A percentile compares a stretch with the other conserved stretches of the same genome.
Evolutionary conservation across 2,329 filamentous ascomycete species (phyloP).

Genomic region (Chalaropsis ovoidea): DNA sequence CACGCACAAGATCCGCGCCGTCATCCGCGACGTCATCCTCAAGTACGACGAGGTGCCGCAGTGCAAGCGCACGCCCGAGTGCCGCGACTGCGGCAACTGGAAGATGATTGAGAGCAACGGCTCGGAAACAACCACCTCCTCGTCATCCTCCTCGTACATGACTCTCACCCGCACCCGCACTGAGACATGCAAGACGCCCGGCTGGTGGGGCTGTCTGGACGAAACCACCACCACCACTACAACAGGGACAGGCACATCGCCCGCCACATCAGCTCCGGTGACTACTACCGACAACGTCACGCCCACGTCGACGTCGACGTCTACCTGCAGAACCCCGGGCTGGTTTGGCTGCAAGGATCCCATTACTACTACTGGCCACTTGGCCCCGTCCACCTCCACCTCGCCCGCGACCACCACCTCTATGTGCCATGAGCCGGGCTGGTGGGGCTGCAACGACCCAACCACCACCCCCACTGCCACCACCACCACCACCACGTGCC

Average conservation of each 20-base stretch:
- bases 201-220: conserved; percentile 79
- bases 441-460: conserved; percentile 27
- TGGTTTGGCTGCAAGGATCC: conserved; percentile 57
- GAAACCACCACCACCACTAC: conserved; percentile 45
- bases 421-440: conserved; percentile 25
- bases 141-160: conserved; percentile 37
- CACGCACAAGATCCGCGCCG: conserved; percentile 79
- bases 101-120: conserved; percentile 92
- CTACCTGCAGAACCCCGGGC: conserved; percentile 51
- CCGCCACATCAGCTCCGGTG: conserved; percentile 31
- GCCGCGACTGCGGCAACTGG: conserved; percentile 85
- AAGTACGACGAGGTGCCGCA: conserved; percentile 71
- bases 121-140: conserved; percentile 58
- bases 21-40: conserved; percentile 78
- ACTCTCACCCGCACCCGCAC: conserved; percentile 65
- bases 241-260: conserved; percentile 28
- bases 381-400: conserved; percentile 30
- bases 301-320: conserved; percentile 40
- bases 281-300: conserved; percentile 31
- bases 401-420: conserved; percentile 28
- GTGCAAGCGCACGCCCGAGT: conserved; percentile 67
- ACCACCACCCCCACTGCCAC: conserved; percentile 33
- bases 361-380: conserved; percentile 33
- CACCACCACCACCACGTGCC: conserved; percentile 44
- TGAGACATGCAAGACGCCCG: conserved; percentile 78